Conservation (phyloP, 1,284 basidiomycete genomes). For the Trichosporon sp. region DNA sequence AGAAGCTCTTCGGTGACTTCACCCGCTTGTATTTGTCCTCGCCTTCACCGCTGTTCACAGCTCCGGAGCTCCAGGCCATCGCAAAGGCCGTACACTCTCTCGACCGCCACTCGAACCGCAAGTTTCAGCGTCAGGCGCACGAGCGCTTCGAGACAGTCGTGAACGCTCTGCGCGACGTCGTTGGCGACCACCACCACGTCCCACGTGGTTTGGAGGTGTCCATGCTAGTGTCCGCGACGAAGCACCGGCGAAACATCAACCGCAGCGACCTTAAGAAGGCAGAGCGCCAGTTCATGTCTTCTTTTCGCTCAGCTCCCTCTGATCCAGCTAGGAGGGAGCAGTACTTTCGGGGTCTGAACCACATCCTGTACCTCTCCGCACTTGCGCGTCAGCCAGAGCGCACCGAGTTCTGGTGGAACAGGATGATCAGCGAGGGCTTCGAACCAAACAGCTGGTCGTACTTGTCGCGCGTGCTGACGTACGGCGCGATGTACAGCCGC, state of each 20-base stretch:
- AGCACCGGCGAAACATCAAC: conserved; percentile 7
- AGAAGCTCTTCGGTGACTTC: conserved; percentile 24
- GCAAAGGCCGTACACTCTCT: conserved; percentile 17
- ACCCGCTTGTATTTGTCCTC: conserved; percentile 26
- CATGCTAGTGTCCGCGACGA: conserved; percentile 12
- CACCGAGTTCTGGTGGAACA: conserved; percentile 28
- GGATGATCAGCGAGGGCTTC: conserved; percentile 18
- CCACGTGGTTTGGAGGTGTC: conserved; percentile 18
- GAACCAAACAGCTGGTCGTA: conserved; percentile 22
- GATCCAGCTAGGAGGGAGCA: conserved; percentile 8
- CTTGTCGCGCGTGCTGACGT: conserved; percentile 20
- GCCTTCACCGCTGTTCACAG: conserved; percentile 25
- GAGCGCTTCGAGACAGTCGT: conserved; percentile 23
- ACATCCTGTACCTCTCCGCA: conserved; percentile 34
- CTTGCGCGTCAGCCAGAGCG: conserved; percentile 15
- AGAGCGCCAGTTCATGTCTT: conserved; percentile 16
- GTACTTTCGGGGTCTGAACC: conserved; percentile 27
- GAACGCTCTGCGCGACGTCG: conserved; percentile 21
- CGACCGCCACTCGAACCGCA: conserved; percentile 15
- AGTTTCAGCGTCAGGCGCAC: conserved; percentile 9
- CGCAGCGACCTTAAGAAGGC: conserved; percentile 14
- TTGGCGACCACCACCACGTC: conserved; percentile 9
- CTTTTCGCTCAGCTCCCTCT: conserved; percentile 14
- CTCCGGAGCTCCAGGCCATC: conserved; percentile 24
- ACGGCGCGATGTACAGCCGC: conserved; percentile 4